phyloP scores from a whole-genome alignment of 495 filamentous ascomycete species.

The Penicillium bialowiezense region DNA sequence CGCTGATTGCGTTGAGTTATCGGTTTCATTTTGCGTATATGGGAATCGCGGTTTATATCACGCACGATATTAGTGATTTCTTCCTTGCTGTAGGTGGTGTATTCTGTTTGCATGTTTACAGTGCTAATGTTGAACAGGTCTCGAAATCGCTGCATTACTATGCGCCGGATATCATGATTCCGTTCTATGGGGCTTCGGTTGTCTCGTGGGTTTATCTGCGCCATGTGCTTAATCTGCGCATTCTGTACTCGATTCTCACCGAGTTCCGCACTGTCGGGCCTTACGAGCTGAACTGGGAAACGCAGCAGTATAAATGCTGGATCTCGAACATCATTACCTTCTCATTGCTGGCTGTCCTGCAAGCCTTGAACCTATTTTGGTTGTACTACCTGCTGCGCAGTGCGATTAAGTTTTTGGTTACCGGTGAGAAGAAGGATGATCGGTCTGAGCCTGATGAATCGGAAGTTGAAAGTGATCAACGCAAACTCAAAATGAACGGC shows the following conservation, averaged over 20 bases:
- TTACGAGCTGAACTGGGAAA: constrained; percentile 74
- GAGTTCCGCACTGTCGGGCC: constrained; percentile 79
- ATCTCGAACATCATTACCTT: constrained; percentile 66
- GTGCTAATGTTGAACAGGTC: constrained; percentile 45
- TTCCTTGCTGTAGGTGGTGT: constrained; percentile 73
- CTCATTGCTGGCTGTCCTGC: constrained; percentile 59
- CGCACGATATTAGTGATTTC: constrained; percentile 88
- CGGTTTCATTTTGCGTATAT: constrained; percentile 94
- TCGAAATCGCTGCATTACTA: constrained; percentile 88
- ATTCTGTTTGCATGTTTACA: neutral
- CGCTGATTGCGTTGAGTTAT: constrained; percentile 78
- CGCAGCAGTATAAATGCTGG: constrained; percentile 69
- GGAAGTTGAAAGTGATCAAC: constrained; percentile 15
- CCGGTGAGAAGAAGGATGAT: constrained; percentile 29
- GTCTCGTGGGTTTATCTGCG: constrained; percentile 80
- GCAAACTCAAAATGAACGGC: neutral
- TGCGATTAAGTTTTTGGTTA: constrained; percentile 17
- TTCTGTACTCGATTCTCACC: constrained; percentile 72
- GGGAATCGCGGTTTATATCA: constrained; percentile 85
- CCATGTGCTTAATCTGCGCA: constrained; percentile 80
- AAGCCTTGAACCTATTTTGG: constrained; percentile 77
- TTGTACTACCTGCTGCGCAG: constrained; percentile 63
- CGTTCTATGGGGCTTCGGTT: constrained; percentile 76
- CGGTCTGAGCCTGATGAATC: constrained; percentile 12
- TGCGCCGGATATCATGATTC: constrained; percentile 63